Evolutionary conservation across 805 yeast genomes (phyloP).

Genomic region (Millerozyma miso): DNA sequence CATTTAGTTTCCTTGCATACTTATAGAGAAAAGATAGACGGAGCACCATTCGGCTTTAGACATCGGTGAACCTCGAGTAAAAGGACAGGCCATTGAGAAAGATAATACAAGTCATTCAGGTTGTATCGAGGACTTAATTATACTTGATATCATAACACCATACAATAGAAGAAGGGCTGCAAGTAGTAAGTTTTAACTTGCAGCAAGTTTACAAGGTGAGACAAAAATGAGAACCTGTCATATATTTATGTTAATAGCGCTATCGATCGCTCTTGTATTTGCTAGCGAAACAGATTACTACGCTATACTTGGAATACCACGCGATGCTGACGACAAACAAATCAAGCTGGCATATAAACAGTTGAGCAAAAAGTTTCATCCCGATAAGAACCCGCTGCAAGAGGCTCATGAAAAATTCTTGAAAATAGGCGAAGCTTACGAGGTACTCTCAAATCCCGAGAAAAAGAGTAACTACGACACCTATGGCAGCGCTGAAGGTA

Average conservation of each 20-base stretch:
- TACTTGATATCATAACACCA: no score
- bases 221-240: background rate
- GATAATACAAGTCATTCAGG: no score
- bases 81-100: no score
- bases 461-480: slow-evolving; percentile 67
- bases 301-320: slow-evolving; percentile 62
- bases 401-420: slow-evolving; percentile 83
- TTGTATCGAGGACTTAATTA: no score
- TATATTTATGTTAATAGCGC: background rate
- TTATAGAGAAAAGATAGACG: no score
- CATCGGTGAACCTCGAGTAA: no score
- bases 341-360: slow-evolving; percentile 82
- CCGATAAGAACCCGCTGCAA: slow-evolving; percentile 86
- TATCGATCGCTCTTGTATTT: slow-evolving; percentile 2
- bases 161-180: no score
- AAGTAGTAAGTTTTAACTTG: no score
- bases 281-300: slow-evolving; percentile 47
- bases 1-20: no score
- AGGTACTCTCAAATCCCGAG: slow-evolving; percentile 68
- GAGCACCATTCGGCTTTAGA: no score
- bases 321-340: slow-evolving; percentile 69
- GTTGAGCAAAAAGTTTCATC: slow-evolving; percentile 83
- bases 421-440: slow-evolving; percentile 92
- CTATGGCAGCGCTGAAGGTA: slow-evolving; percentile 66
- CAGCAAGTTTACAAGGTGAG: background rate